Evolutionary conservation across 192 early-diverging fungal species (phyloP).

Genomic region (Dissophora globulifera): DNA sequence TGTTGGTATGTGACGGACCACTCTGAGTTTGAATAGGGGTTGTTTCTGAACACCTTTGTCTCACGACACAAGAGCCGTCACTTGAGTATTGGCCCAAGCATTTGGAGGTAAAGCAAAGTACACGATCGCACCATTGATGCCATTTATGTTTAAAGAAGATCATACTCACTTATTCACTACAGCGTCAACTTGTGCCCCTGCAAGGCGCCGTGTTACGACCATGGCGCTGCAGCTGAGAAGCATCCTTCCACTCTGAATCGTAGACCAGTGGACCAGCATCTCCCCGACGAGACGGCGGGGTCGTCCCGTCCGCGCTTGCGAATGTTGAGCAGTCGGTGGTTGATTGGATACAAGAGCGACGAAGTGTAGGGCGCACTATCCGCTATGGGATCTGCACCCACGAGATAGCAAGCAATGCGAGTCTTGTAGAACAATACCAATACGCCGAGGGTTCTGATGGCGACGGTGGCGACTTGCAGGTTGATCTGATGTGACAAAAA

Average conservation of each 20-base stretch:
- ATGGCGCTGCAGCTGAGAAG: constrained; percentile 25
- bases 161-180: too few species aligned
- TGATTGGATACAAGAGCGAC: constrained; percentile 18
- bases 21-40: too few species aligned
- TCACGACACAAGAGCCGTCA: too few species aligned
- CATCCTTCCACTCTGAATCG: constrained; percentile 27
- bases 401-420: constrained; percentile 17
- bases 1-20: too few species aligned
- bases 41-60: too few species aligned
- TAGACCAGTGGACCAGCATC: constrained; percentile 28
- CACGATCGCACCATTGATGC: too few species aligned
- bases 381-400: constrained; percentile 19
- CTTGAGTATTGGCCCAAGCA: too few species aligned
- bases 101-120: too few species aligned
- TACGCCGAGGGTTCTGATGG: constrained; percentile 14
- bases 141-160: too few species aligned
- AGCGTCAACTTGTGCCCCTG: background rate
- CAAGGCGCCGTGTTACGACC: constrained; percentile 23
- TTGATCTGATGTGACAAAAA: too few species aligned
- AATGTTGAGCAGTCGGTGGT: constrained; percentile 32
- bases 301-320: constrained; percentile 19
- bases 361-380: constrained; percentile 11
- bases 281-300: constrained; percentile 17
- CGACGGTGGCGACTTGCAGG: constrained; percentile 9
- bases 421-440: constrained; percentile 29